These are phyloP conservation scores for Volvox carteri DNA, from an alignment of 163 green algal species.

Conservation along the genomic window DNA sequence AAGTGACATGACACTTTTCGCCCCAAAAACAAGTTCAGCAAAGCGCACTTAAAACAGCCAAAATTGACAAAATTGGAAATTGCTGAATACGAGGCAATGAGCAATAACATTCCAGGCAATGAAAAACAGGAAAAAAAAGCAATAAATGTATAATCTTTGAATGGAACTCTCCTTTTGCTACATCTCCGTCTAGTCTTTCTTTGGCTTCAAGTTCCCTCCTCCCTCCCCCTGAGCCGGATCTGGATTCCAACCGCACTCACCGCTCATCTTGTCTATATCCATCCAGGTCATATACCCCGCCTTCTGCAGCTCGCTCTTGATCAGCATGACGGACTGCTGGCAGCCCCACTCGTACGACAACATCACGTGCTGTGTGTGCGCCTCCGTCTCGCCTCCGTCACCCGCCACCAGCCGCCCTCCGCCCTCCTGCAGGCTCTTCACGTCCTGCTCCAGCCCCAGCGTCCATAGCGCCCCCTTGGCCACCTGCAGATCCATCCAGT, in stretches of 20 bases:
- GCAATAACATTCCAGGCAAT: too few species aligned
- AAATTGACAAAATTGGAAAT: too few species aligned
- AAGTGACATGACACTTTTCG: too few species aligned
- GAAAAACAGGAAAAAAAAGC: too few species aligned
- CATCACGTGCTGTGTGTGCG: slow-evolving; percentile 66
- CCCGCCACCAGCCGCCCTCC: slow-evolving; percentile 10
- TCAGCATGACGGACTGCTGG: slow-evolving; percentile 69
- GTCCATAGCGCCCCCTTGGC: slow-evolving; percentile 71
- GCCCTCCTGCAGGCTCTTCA: slow-evolving; percentile 59
- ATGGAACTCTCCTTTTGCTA: too few species aligned
- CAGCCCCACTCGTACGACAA: slow-evolving; percentile 74
- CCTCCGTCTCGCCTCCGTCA: slow-evolving; percentile 15
- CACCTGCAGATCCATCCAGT: slow-evolving; percentile 16
- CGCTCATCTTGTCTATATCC: slow-evolving; percentile 65
- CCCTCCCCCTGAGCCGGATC: not conserved
- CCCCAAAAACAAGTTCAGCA: too few species aligned
- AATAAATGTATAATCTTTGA: too few species aligned
- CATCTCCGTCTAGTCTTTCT: too few species aligned
- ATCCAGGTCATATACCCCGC: slow-evolving; percentile 70
- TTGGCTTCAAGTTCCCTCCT: too few species aligned
- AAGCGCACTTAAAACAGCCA: too few species aligned
- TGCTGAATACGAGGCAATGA: too few species aligned
- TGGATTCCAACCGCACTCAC: not conserved
- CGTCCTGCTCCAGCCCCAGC: slow-evolving; percentile 67
- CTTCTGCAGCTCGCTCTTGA: slow-evolving; percentile 70